Base-by-base conservation (phyloP, 768 basidiomycete species). In the Mycena belliarum region DNA sequence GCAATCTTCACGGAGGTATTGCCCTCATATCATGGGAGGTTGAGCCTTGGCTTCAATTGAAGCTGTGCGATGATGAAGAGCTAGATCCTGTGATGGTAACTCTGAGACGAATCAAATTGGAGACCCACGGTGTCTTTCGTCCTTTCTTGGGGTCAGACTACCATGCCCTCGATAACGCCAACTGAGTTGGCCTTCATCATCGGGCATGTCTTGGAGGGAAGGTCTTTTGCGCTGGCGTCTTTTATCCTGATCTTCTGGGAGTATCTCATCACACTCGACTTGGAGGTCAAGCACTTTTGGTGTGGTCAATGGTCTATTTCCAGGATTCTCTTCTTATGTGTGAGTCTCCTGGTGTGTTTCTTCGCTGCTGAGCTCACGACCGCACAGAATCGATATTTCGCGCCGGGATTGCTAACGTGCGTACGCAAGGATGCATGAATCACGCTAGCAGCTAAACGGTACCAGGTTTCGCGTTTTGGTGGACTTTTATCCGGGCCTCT, bases 161-260 rank as follows among this genome's bases (percentile, higher is more conserved):
- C 59, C 59, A 52, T 55, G 49, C 24, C 32, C 45, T 26, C 45
- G 28, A 49, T 46, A 16, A 15, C n/a, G 50, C 61, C 61, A 63
- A 52, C 57, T 56, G 61, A 45, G 61, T 59, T 63, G 61, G 61
- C 41, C 20, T 28, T 23, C 45, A 49, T 24, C 4, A 21, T 63
- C 23, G 43, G 25, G 21, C 61, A 63, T 63, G 61, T 63, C 23
- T 49, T 63, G 48, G 61, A 63, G 55, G 61, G 61, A 57, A 54
- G 57, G 55, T 59, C 57, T 28, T 63, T 63, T 29, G 61, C 61
- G 57, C 57, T 59, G 57, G 61, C 61, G 52, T 59, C 61, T 52
- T 63, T 63, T 26, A 35, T 63, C 4, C 40, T 63, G 2, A 42
- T 63, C 32, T 32, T 63, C 9, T 63, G 53, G 53, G 61, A 63